Evolutionary conservation across 164 flowering plant species (phyloP).

Genomic region (Magnolia changhungtana): DNA sequence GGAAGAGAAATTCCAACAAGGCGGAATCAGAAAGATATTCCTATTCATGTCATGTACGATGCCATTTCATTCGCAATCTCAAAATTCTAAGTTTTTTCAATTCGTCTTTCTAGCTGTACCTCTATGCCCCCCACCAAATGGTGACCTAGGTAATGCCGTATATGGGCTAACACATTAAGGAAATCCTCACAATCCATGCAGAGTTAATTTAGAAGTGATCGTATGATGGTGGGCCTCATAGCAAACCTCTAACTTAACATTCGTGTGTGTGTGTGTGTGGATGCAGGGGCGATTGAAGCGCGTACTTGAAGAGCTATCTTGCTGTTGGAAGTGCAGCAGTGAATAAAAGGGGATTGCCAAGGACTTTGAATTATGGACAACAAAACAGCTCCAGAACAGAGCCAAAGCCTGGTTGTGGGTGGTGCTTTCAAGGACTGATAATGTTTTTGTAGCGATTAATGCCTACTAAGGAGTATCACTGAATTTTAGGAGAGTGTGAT

Average conservation of each 20-base stretch:
- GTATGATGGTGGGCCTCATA: no score
- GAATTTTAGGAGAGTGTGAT: no score
- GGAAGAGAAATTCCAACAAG: not conserved
- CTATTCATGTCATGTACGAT: not conserved
- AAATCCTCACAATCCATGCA: no score
- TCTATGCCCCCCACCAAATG: no score
- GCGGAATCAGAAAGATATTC: not conserved
- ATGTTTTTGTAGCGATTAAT: no score
- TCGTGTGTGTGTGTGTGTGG: not conserved
- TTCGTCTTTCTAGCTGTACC: no score
- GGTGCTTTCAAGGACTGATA: not conserved
- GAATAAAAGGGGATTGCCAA: not conserved
- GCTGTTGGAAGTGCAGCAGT: slow-evolving; percentile 21
- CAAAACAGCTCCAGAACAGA: not conserved
- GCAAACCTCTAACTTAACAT: not conserved
- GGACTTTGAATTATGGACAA: not conserved
- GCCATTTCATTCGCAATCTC: not conserved
- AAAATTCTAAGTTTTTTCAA: not conserved
- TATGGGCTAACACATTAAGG: no score
- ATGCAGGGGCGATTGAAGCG: slow-evolving; percentile 30
- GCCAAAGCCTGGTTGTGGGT: not conserved
- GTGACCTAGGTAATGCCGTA: no score
- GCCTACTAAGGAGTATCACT: not conserved
- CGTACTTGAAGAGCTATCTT: slow-evolving; percentile 21
- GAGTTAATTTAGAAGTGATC: no score